phyloP scores from a whole-genome alignment of 2,329 filamentous ascomycete genomes.

The Decorospora gaudefroyi region DNA sequence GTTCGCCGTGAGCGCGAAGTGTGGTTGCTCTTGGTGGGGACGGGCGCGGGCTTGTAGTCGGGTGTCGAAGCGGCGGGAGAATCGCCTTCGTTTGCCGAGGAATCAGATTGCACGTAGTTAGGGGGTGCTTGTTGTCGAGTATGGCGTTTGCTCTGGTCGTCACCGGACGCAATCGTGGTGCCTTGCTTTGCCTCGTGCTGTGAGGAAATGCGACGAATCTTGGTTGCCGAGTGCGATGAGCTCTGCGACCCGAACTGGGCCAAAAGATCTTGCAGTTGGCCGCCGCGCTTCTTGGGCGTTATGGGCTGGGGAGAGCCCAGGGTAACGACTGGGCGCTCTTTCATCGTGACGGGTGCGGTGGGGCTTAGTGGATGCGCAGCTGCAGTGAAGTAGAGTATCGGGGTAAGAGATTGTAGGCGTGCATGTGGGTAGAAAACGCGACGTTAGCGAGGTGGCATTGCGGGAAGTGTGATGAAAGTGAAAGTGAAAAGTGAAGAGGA shows the following conservation, averaged over 20 bases:
- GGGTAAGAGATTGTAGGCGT: slow-evolving; percentile 5
- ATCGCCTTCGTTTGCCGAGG: slow-evolving; percentile 5
- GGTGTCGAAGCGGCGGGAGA: neutral
- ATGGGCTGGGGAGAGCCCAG: slow-evolving; percentile 27
- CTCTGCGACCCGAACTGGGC: slow-evolving; percentile 37
- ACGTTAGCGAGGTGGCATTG: neutral
- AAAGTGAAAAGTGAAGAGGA: slow-evolving; percentile 9
- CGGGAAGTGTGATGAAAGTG: too few species aligned
- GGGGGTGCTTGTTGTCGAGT: slow-evolving; percentile 7
- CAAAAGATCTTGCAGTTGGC: slow-evolving; percentile 32
- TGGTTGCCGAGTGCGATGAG: slow-evolving; percentile 41
- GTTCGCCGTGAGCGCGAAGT: slow-evolving; percentile 1
- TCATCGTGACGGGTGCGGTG: slow-evolving; percentile 22
- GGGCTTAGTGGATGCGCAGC: neutral
- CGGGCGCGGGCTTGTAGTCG: neutral
- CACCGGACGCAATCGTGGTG: neutral
- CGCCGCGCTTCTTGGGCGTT: slow-evolving; percentile 34
- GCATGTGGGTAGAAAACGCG: slow-evolving; percentile 1
- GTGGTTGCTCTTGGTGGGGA: slow-evolving; percentile 3
- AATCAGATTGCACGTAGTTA: slow-evolving; percentile 10
- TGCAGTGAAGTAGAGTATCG: neutral
- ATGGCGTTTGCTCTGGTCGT: slow-evolving; percentile 19
- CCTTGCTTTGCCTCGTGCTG: slow-evolving; percentile 3
- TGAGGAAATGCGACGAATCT: slow-evolving; percentile 27
- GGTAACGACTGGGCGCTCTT: slow-evolving; percentile 17